Percentiles rank a stretch among this genome's conserved stretches.
Conservation (phyloP, 139 green algal species). For the Zygnema cylindricum region DNA sequence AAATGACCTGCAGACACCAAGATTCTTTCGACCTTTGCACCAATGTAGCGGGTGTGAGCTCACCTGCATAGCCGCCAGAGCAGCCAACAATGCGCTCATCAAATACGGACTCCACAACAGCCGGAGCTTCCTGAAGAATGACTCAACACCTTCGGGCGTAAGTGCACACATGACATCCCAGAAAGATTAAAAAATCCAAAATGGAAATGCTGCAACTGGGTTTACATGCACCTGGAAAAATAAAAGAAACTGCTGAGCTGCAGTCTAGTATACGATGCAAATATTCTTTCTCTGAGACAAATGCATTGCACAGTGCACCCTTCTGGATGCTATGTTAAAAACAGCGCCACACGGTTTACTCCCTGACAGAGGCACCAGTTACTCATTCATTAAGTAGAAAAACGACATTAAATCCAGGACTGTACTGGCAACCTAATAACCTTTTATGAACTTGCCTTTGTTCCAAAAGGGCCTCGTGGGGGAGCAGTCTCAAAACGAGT, state of each 20-base stretch:
- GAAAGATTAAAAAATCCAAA: background rate
- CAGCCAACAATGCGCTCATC: constrained; percentile 60
- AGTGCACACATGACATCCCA: background rate
- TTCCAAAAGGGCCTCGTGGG: constrained; percentile 56
- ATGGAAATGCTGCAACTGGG: background rate
- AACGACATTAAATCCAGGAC: too few relatives aligned
- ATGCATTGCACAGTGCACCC: too few relatives aligned
- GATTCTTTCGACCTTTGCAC: too few relatives aligned
- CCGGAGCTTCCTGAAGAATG: constrained; percentile 48
- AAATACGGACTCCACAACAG: constrained; percentile 60
- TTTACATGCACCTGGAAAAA: background rate
- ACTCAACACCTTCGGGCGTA: constrained; percentile 8
- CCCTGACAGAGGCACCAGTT: too few relatives aligned
- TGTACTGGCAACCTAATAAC: too few relatives aligned
- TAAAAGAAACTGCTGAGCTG: constrained; percentile 5
- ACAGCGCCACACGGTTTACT: too few relatives aligned
- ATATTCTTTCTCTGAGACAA: background rate
- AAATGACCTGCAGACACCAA: too few relatives aligned
- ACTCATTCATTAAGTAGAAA: too few relatives aligned
- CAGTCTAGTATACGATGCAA: background rate
- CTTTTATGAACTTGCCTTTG: constrained; percentile 34
- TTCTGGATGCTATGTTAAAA: too few relatives aligned
- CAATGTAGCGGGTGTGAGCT: too few relatives aligned
- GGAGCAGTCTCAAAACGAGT: constrained; percentile 49
- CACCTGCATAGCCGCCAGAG: constrained; percentile 54